A percentile compares a stretch with the other conserved stretches of the same genome.
Conservation (phyloP, 2,329 filamentous ascomycete genomes). For the Arthrobotrys iridis region DNA sequence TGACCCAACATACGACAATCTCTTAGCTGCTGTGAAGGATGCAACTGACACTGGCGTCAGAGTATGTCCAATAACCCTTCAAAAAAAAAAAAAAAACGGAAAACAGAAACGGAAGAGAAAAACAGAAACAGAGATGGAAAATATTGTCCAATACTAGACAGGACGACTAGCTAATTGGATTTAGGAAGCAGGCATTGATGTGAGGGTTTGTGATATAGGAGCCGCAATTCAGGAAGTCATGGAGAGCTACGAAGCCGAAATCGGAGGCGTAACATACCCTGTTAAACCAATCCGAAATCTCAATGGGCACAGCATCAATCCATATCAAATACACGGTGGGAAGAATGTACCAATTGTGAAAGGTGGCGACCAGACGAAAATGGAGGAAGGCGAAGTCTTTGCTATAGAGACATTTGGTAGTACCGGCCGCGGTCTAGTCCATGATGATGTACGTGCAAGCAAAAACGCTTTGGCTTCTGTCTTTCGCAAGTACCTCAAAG, state of each 20-base stretch:
- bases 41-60: slow-evolving; percentile 79
- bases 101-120: no score
- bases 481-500: slow-evolving; percentile 2
- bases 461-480: slow-evolving; percentile 19
- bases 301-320: slow-evolving; percentile 88
- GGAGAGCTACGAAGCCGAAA: slow-evolving; percentile 90
- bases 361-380: slow-evolving; percentile 86
- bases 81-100: no score
- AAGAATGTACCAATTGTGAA: slow-evolving; percentile 97
- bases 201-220: slow-evolving; percentile 85
- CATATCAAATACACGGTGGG: slow-evolving; percentile 87
- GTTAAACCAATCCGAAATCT: slow-evolving; percentile 88
- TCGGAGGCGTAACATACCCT: slow-evolving; percentile 79
- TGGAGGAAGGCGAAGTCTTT: slow-evolving; percentile 96
- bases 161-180: not conserved
- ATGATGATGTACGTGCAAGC: slow-evolving; percentile 75
- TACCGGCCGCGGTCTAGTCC: slow-evolving; percentile 87
- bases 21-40: slow-evolving; percentile 73
- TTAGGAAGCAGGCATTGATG: slow-evolving; percentile 88
- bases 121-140: no score
- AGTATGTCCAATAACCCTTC: no score
- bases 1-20: slow-evolving; percentile 74
- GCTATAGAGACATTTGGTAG: slow-evolving; percentile 96
- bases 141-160: not conserved
- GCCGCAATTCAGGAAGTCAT: slow-evolving; percentile 87